phyloP scores from a whole-genome alignment of 805 yeast species.

The Ogataea nonfermentans region DNA sequence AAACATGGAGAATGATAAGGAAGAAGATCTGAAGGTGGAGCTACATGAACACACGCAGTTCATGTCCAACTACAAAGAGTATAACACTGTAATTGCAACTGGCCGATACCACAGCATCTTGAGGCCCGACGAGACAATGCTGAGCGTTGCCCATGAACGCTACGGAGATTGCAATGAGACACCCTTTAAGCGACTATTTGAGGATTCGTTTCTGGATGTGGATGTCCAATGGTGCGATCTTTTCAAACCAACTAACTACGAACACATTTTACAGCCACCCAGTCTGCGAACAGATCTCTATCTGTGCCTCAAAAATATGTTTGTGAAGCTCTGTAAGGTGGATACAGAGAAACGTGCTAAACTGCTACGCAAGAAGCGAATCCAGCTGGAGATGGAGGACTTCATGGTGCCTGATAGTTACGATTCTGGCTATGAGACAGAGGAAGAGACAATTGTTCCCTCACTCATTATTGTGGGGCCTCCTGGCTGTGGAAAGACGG shows the following conservation, averaged over 20 bases:
- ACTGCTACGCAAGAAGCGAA: slow-evolving; percentile 21
- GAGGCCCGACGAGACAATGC: slow-evolving; percentile 4
- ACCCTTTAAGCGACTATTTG: slow-evolving; percentile 9
- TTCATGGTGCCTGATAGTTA: slow-evolving; percentile 41
- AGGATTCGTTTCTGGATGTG: slow-evolving; percentile 4
- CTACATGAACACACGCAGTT: slow-evolving; percentile 1
- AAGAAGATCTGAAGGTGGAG: background rate
- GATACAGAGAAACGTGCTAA: slow-evolving; percentile 29
- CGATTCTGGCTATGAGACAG: slow-evolving; percentile 22
- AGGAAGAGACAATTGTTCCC: slow-evolving; percentile 52
- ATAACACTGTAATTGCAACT: background rate
- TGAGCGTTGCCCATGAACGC: slow-evolving; percentile 2
- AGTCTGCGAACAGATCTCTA: slow-evolving; percentile 27
- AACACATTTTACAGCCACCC: slow-evolving; percentile 36
- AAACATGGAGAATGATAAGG: background rate
- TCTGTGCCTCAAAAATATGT: slow-evolving; percentile 43
- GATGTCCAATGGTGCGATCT: slow-evolving; percentile 40
- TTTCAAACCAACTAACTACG: slow-evolving; percentile 40
- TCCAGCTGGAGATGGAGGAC: slow-evolving; percentile 29
- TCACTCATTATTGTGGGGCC: slow-evolving; percentile 68
- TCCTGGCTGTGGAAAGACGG: slow-evolving; percentile 74
- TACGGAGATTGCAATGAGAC: slow-evolving; percentile 8
- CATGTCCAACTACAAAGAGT: slow-evolving; percentile 7
- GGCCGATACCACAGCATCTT: background rate
- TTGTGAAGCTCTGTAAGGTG: slow-evolving; percentile 30